Evolutionary conservation across 495 filamentous ascomycete species (phyloP).

Genomic region (Tricharina praecox): DNA sequence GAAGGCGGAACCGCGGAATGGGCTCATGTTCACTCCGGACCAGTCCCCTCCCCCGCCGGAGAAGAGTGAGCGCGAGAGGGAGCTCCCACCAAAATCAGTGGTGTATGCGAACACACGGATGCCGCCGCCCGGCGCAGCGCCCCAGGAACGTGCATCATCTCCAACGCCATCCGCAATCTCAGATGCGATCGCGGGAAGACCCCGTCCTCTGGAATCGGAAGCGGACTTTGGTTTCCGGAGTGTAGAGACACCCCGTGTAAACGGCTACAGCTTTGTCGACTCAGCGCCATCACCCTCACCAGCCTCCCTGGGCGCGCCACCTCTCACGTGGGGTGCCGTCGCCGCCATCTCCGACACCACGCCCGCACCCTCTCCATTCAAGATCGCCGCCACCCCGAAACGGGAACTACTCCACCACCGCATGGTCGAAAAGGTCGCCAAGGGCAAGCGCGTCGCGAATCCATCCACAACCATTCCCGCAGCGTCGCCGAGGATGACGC

Average conservation of each 20-base stretch:
- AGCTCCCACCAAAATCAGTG: constrained; percentile 50
- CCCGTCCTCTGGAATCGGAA: constrained; percentile 47
- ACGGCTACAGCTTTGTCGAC: constrained; percentile 88
- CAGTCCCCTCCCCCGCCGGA: constrained; percentile 20
- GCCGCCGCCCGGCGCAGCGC: constrained; percentile 30
- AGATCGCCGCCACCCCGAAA: constrained; percentile 54
- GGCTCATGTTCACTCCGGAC: constrained; percentile 74
- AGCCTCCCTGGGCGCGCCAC: constrained; percentile 17
- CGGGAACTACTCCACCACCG: constrained; percentile 73
- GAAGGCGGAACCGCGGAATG: constrained; percentile 57
- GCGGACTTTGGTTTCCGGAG: constrained; percentile 37
- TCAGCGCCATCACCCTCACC: constrained; percentile 40
- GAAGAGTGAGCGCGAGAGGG: constrained; percentile 8
- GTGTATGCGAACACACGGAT: constrained; percentile 72
- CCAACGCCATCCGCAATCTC: constrained; percentile 73
- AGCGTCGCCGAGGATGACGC: constrained; percentile 17
- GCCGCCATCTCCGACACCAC: constrained; percentile 11
- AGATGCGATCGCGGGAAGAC: constrained; percentile 68
- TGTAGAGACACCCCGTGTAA: constrained; percentile 69
- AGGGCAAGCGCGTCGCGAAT: constrained; percentile 44
- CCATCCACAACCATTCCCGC: constrained; percentile 27
- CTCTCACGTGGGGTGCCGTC: constrained; percentile 21
- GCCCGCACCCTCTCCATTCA: constrained; percentile 48
- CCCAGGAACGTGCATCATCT: constrained; percentile 40
- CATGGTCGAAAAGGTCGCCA: constrained; percentile 74